Conservation (phyloP, 2,329 filamentous ascomycete genomes). For the Aspergillus bombycis region DNA sequence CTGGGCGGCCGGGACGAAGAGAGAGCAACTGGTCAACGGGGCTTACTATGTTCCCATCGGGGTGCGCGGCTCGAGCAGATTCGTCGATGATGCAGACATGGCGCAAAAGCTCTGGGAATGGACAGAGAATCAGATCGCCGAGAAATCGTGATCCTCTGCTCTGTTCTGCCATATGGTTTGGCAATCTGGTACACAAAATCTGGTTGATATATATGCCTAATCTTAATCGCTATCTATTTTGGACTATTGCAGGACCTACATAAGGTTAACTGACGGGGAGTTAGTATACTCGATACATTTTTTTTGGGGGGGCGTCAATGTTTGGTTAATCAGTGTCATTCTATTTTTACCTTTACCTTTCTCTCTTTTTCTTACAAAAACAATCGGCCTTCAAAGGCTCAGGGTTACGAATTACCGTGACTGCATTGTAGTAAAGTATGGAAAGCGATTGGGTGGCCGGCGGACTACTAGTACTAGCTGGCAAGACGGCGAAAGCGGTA, state of each 20-base stretch:
- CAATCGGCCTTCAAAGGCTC: background rate
- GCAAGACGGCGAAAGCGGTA: no score
- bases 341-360: background rate
- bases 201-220: background rate
- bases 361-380: background rate
- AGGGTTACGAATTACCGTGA: no score
- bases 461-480: no score
- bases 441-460: no score
- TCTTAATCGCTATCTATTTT: background rate
- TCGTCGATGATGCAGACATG: conserved; percentile 36
- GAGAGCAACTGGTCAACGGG: conserved; percentile 39
- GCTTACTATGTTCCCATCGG: conserved; percentile 49
- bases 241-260: background rate
- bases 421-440: no score
- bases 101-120: conserved; percentile 47
- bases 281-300: background rate
- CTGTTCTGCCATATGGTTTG: background rate
- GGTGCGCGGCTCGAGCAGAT: conserved; percentile 29
- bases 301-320: background rate
- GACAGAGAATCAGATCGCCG: conserved; percentile 42
- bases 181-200: background rate
- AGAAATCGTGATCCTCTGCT: conserved; percentile 11
- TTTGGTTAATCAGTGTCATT: background rate
- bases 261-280: background rate
- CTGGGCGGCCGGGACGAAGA: conserved; percentile 42